A percentile compares a stretch with the other conserved stretches of the same genome.
These are phyloP conservation scores for Pyrenula massariospora DNA, from an alignment of 495 filamentous ascomycete species.

Conservation along the genomic window DNA sequence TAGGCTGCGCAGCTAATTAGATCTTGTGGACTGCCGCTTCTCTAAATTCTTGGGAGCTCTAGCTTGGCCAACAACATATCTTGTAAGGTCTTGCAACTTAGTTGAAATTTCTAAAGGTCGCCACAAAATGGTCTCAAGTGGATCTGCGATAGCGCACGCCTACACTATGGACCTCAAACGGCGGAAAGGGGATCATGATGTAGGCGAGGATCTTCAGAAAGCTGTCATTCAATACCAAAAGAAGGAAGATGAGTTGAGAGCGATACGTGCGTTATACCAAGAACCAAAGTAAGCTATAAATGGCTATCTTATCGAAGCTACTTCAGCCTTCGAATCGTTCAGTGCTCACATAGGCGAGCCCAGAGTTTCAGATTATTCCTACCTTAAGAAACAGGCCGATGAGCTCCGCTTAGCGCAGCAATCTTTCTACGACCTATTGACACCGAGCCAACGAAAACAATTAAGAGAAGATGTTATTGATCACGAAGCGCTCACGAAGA, in stretches of 20 bases:
- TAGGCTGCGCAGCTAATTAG: background rate
- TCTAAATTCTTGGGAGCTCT: background rate
- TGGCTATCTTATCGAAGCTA: background rate
- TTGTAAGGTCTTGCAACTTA: background rate
- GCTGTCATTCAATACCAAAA: background rate
- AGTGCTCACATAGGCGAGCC: background rate
- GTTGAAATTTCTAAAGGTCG: background rate
- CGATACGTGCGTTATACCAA: background rate
- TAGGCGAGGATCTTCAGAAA: background rate
- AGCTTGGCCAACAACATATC: background rate
- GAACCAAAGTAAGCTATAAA: background rate
- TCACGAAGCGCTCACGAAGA: background rate
- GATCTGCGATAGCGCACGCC: background rate
- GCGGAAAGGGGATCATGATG: background rate
- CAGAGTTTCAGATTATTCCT: background rate
- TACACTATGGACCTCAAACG: background rate
- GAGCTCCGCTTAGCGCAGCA: background rate
- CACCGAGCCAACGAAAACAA: background rate
- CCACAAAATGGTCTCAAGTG: background rate
- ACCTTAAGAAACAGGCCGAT: background rate
- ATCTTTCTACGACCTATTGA: background rate
- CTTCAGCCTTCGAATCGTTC: background rate
- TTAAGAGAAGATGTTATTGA: background rate
- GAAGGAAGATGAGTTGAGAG: background rate
- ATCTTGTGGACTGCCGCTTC: background rate